Conservation (phyloP, 2,329 filamentous ascomycete species). For the Camptophora hylomeconis region DNA sequence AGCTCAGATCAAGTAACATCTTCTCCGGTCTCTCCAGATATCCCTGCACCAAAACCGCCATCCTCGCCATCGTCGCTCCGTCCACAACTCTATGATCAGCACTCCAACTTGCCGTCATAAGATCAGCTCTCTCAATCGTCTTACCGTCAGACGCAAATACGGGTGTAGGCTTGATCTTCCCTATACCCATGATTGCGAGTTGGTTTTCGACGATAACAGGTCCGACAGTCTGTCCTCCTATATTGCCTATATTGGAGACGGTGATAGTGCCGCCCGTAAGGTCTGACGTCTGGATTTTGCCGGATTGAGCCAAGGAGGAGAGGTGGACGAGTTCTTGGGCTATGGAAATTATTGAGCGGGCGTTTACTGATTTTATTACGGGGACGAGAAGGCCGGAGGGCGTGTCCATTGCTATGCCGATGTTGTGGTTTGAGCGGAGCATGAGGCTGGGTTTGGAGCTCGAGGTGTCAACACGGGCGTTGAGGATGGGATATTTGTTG, state of each 20-base stretch:
- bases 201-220: constrained; percentile 85
- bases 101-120: constrained; percentile 90
- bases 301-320: constrained; percentile 57
- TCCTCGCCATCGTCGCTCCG: constrained; percentile 85
- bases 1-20: constrained; percentile 75
- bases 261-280: constrained; percentile 83
- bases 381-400: constrained; percentile 79
- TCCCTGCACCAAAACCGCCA: constrained; percentile 65
- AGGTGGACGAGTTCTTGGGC: constrained; percentile 64
- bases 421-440: constrained; percentile 77
- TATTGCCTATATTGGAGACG: constrained; percentile 89
- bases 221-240: constrained; percentile 82
- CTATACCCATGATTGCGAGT: constrained; percentile 83
- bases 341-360: constrained; percentile 63
- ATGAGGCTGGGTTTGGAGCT: constrained; percentile 59
- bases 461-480: constrained; percentile 62
- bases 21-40: constrained; percentile 74
- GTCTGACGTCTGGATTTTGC: constrained; percentile 62
- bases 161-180: constrained; percentile 66
- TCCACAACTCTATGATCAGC: constrained; percentile 91
- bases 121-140: constrained; percentile 59
- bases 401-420: constrained; percentile 92
- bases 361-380: constrained; percentile 73
- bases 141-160: constrained; percentile 49
- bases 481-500: constrained; percentile 70